These are phyloP conservation scores for Fulvia fulva DNA, from an alignment of 2,329 filamentous ascomycete species.

Conservation along the genomic window DNA sequence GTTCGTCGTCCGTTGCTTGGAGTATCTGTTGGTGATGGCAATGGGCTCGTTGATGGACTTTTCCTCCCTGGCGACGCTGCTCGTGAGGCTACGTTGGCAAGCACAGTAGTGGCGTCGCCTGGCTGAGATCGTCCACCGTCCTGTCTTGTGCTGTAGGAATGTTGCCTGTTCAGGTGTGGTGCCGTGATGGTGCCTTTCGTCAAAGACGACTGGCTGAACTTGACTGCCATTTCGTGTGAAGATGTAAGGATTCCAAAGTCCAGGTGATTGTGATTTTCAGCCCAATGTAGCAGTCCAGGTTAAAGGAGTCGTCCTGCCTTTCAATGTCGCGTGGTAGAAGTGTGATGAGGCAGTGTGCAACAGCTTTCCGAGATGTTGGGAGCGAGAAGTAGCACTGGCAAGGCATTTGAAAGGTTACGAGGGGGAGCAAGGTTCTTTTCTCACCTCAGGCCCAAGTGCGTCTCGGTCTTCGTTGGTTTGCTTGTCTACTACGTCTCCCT, in stretches of 20 bases:
- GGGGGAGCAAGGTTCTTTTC: background rate
- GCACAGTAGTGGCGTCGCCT: conserved; percentile 19
- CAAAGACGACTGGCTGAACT: conserved; percentile 25
- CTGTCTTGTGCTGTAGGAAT: conserved; percentile 26
- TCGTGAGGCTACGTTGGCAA: conserved; percentile 25
- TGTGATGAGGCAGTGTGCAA: background rate
- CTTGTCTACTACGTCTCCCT: background rate
- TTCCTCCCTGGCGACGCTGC: conserved; percentile 22
- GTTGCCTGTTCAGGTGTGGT: conserved; percentile 29
- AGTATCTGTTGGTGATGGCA: conserved; percentile 18
- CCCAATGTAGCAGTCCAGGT: background rate
- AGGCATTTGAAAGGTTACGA: background rate
- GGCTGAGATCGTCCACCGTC: conserved; percentile 15
- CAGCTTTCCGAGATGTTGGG: background rate
- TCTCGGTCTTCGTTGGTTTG: background rate
- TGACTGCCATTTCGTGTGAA: conserved; percentile 17
- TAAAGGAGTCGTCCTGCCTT: background rate
- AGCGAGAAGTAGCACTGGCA: background rate
- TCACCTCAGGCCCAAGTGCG: background rate
- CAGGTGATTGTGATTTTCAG: conserved; percentile 2
- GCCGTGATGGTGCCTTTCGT: conserved; percentile 26
- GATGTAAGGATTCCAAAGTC: background rate
- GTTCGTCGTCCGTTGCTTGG: conserved; percentile 19
- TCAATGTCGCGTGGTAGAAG: background rate
- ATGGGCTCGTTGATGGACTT: conserved; percentile 18